phyloP scores from a whole-genome alignment of 2,329 filamentous ascomycete species.

The Raffaelea albimanens region DNA sequence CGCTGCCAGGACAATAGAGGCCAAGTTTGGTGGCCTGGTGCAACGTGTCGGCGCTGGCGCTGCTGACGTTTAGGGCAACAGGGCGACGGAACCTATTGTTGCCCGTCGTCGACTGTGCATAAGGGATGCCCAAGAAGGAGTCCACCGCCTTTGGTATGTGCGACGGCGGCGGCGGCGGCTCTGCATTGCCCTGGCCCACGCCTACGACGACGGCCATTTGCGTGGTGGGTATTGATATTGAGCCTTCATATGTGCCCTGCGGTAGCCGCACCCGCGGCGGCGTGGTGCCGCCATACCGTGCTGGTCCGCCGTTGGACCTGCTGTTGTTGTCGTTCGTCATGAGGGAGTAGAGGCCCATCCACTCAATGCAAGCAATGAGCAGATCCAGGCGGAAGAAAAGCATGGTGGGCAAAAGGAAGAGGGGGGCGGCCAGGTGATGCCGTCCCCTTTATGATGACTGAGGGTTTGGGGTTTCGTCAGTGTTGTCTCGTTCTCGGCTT shows the following conservation, averaged over 20 bases:
- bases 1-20: slow-evolving; percentile 13
- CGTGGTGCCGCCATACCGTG: neutral
- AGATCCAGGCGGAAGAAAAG: neutral
- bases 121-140: slow-evolving; percentile 40
- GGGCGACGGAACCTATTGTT: slow-evolving; percentile 36
- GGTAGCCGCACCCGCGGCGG: slow-evolving; percentile 19
- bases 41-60: neutral
- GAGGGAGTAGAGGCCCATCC: neutral
- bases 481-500: too few relatives aligned
- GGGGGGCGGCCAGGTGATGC: too few relatives aligned
- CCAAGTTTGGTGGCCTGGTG: slow-evolving; percentile 7
- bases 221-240: slow-evolving; percentile 2
- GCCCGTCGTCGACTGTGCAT: slow-evolving; percentile 29
- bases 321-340: neutral
- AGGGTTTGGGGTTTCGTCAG: too few relatives aligned
- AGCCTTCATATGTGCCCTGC: slow-evolving; percentile 32
- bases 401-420: neutral
- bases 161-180: neutral
- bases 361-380: neutral
- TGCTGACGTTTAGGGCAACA: slow-evolving; percentile 19
- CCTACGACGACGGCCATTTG: slow-evolving; percentile 1
- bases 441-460: too few relatives aligned
- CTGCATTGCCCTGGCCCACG: neutral
- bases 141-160: slow-evolving; percentile 23
- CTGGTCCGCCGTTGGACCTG: neutral